These are phyloP conservation scores for Ilyonectria mors-panacis DNA, from an alignment of 2,329 filamentous ascomycete genomes.

Conservation along the genomic window DNA sequence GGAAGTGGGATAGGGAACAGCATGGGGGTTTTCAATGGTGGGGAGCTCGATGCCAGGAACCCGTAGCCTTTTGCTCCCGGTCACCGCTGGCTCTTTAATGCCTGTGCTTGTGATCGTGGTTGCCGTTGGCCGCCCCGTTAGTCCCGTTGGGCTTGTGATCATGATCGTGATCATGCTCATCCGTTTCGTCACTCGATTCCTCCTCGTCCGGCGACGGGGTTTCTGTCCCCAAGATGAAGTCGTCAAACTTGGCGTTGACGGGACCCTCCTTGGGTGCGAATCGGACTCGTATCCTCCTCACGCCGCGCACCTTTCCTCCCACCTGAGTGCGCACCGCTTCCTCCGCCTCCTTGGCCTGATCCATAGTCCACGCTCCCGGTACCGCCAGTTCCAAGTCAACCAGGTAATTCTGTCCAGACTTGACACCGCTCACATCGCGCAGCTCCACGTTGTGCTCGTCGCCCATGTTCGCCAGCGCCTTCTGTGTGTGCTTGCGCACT, in stretches of 20 bases:
- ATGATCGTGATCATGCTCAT: constrained; percentile 58
- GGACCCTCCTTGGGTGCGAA: constrained; percentile 80
- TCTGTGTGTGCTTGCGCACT: constrained; percentile 76
- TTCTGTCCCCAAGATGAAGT: constrained; percentile 80
- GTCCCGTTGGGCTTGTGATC: constrained; percentile 44
- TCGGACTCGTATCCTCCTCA: constrained; percentile 85
- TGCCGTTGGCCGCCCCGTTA: constrained; percentile 28
- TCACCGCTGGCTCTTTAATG: constrained; percentile 36
- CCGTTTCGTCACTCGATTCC: constrained; percentile 54
- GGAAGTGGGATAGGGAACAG: background rate
- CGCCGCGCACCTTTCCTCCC: constrained; percentile 84
- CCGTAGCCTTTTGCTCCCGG: constrained; percentile 7
- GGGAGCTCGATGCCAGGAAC: background rate
- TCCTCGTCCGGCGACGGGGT: constrained; percentile 75
- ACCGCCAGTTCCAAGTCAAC: constrained; percentile 91
- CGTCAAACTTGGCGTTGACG: constrained; percentile 76
- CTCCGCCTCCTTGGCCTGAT: constrained; percentile 79
- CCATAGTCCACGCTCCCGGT: constrained; percentile 82
- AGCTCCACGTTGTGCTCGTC: constrained; percentile 76
- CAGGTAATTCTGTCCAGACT: constrained; percentile 96
- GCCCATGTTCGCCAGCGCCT: constrained; percentile 69
- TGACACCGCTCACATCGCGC: constrained; percentile 87
- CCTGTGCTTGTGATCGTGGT: constrained; percentile 50
- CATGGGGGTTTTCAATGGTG: background rate
- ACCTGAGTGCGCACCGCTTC: constrained; percentile 79